Evolutionary conservation across 2,329 filamentous ascomycete genomes (phyloP), one percentile per base, ranked within the genome.

Genomic region (Parasarocladium wereldwijsianum): DNA sequence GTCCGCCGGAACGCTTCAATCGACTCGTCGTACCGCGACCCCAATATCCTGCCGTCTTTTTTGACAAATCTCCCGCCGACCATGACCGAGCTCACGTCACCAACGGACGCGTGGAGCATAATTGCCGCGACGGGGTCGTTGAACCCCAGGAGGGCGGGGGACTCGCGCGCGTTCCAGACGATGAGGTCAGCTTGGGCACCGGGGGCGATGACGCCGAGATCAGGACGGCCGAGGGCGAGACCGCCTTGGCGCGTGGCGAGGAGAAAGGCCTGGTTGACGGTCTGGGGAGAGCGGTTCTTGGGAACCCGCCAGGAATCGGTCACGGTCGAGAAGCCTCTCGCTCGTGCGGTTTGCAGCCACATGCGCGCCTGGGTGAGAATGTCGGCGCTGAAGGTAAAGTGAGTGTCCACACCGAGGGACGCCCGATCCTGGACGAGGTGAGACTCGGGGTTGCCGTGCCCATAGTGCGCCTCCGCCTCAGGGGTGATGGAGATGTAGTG

Each of bases 381-480:
- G 30, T 70, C 64, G 4, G 55, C 51, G 0, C 57, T 62, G 42
- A 57, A 70, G 8, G 62, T 62, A 35, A 64, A 61, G 39, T 67
- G 60, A 0, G 63, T 70, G 40, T 72, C 66, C 8, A 70, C 50
- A 3, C 67, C 66, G 0, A 72, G 52, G 2, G 63, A 45, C 1
- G 55, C 57, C 36, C 71, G 64, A 39, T 72, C 66, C 17, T 55
- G 55, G 17, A 62, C 49, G 7, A 52, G 42, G 31, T 61, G 52
- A 12, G 49, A 53, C 21, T 46, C 41, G 2, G 54, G 52, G 34
- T 71, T 62, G 1, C 47, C 51, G 38, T 68, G 64, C n/a, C 68
- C 67, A 43, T 62, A 71, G 42, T 70, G 64, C 54, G 68, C 61
- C 39, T 73, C 68, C 0, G 63, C 67, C 40, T 74, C 70, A 2